Percentiles rank a stretch among this genome's conserved stretches.
These are phyloP conservation scores for Populus deltoides DNA, from an alignment of 345 rosid genomes.

Conservation along the genomic window DNA sequence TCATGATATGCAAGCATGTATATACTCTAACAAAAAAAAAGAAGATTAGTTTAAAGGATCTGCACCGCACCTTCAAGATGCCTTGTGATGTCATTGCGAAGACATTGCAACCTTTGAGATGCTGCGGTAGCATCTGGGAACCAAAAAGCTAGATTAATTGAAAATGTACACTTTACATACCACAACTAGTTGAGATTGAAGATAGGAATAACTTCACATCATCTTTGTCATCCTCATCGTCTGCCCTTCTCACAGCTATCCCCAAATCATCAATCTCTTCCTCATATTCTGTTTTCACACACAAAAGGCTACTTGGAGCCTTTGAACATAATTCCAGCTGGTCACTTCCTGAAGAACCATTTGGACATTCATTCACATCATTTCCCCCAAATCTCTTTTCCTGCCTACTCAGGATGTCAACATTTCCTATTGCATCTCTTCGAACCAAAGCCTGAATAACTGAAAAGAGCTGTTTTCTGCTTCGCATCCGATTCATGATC, in stretches of 20 bases:
- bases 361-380: not conserved
- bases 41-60: not conserved
- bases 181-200: not conserved
- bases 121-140: not conserved
- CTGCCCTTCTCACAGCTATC: not conserved
- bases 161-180: not conserved
- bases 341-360: not conserved
- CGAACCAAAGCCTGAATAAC: not conserved
- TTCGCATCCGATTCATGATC: slow-evolving; percentile 14
- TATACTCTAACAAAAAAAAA: not conserved
- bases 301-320: not conserved
- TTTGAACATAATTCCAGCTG: not conserved
- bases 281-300: not conserved
- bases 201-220: not conserved
- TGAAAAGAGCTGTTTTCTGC: slow-evolving; percentile 10
- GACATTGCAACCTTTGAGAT: slow-evolving; percentile 5
- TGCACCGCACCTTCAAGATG: slow-evolving; percentile 8
- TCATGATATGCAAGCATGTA: not conserved
- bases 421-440: not conserved
- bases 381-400: not conserved
- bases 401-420: not conserved
- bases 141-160: not conserved
- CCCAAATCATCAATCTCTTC: not conserved
- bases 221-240: not conserved
- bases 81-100: not conserved